Evolutionary conservation across 2,329 filamentous ascomycete species (phyloP), one percentile per base, ranked within the genome.

Genomic region (Cytospora schulzeri): DNA sequence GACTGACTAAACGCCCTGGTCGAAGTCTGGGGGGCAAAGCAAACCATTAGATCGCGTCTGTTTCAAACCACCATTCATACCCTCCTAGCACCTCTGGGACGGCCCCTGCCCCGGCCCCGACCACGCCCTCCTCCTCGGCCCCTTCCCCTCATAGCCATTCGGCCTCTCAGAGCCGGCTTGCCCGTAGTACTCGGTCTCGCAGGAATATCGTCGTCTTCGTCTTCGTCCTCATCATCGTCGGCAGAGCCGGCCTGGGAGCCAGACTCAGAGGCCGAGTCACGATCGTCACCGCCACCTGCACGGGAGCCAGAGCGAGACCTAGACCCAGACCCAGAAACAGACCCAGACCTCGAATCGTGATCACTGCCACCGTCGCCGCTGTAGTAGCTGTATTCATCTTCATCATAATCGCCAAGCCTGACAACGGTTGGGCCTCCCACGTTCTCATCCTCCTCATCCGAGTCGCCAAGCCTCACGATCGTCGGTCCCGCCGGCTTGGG

Each of bases 351-450:
- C 33, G 64, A 63, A 12, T 67, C 68, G 31, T 62, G 63, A 31
- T 65, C 55, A 12, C 61, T 54, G 41, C 63, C 65, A 28, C 60
- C 41, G 29, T 51, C 52, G 9, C 41, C 54, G 19, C 63, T 60
- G 35, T 64, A 64, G 12, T 66, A 64, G 55, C 57, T 66, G 55
- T 63, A 66, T 17, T 60, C 66, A 1, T 70, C 69, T 11, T 72
- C 72, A 15, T 70, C 59, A 9, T 58, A 70, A 3, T 71, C 70
- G 11, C 70, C 67, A 38, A 78, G 69, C 28, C 76, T 69, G 28
- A 78, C 75, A 8, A 77, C 66, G 0, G 76, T 77, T 14, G 72
- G 73, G 14, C 71, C 72, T 22, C 69, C 29, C 17, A 68, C 31
- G 15, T 35, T 3, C 33, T 70, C 68, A 26, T 72, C 71, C 3